A percentile compares a stretch with the other conserved stretches of the same genome.
Evolutionary conservation across 2,329 filamentous ascomycete species (phyloP).

Genomic region (Colletotrichum sp.): DNA sequence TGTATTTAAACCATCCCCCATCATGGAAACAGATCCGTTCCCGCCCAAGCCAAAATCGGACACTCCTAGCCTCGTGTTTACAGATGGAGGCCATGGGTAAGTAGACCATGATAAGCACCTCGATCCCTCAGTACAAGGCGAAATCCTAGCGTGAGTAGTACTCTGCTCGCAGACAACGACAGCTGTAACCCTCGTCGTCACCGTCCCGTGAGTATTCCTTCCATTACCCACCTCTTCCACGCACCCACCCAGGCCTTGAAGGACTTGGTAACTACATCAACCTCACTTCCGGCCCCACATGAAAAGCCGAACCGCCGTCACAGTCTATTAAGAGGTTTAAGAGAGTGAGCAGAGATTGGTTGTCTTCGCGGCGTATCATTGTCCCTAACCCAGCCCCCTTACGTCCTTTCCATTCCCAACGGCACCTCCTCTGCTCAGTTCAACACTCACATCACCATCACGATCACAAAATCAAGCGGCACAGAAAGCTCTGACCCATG

Average conservation of each 20-base stretch:
- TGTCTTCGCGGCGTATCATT: too few relatives aligned
- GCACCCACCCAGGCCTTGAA: too few relatives aligned
- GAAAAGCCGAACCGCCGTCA: too few relatives aligned
- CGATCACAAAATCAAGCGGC: not conserved
- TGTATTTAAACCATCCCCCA: not conserved
- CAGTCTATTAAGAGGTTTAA: too few relatives aligned
- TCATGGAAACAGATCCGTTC: not conserved
- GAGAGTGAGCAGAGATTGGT: too few relatives aligned
- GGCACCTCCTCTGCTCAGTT: too few relatives aligned
- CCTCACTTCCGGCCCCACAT: too few relatives aligned
- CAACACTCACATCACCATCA: not conserved
- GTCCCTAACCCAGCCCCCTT: too few relatives aligned
- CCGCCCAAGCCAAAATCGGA: not conserved
- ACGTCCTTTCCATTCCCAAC: too few relatives aligned
- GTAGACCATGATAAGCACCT: rapidly evolving
- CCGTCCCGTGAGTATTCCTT: not conserved
- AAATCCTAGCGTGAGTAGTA: not conserved
- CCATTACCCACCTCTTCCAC: not conserved
- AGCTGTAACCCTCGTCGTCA: rapidly evolving
- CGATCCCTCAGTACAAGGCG: not conserved
- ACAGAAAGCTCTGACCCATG: not conserved
- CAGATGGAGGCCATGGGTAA: not conserved
- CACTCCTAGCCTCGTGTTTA: rapidly evolving
- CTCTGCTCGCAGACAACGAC: rapidly evolving
- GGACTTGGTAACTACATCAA: too few relatives aligned